Conservation (phyloP, 371 early-diverging fungal species). For the Rhizomucor miehei region DNA sequence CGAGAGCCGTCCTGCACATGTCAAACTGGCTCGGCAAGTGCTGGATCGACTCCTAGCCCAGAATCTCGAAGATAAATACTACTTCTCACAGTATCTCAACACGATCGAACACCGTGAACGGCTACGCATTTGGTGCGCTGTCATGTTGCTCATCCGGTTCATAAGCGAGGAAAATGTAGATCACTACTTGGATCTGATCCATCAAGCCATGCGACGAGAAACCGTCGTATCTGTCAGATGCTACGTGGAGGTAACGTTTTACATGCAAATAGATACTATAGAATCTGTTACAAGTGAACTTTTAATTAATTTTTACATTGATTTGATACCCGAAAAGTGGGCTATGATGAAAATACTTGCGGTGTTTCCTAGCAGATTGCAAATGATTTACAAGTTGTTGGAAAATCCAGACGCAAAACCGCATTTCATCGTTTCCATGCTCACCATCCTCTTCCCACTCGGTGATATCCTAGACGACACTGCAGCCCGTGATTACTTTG, state of each 20-base stretch:
- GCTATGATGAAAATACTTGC: conserved; percentile 22
- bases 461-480: conserved; percentile 26
- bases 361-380: conserved; percentile 28
- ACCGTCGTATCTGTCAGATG: conserved; percentile 45
- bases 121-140: conserved; percentile 52
- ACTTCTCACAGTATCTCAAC: conserved; percentile 30
- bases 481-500: conserved; percentile 15
- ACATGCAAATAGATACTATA: too few species aligned
- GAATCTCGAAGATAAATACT: conserved; percentile 15
- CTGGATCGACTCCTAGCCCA: conserved; percentile 29
- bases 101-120: conserved; percentile 45
- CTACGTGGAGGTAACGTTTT: conserved; percentile 43
- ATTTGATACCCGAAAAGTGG: too few species aligned
- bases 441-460: conserved; percentile 38
- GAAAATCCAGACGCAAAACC: conserved; percentile 37
- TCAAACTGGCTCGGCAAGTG: conserved; percentile 28
- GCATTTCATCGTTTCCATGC: conserved; percentile 42
- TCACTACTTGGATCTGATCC: conserved; percentile 22
- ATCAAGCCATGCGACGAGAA: conserved; percentile 40
- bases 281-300: too few species aligned
- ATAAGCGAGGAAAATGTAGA: conserved; percentile 28
- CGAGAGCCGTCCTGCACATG: conserved; percentile 20
- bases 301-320: too few species aligned
- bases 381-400: conserved; percentile 19
- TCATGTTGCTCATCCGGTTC: conserved; percentile 46